Base-by-base conservation (phyloP, 148 eudicot species). In the Amaranthus hypochondriacus region DNA sequence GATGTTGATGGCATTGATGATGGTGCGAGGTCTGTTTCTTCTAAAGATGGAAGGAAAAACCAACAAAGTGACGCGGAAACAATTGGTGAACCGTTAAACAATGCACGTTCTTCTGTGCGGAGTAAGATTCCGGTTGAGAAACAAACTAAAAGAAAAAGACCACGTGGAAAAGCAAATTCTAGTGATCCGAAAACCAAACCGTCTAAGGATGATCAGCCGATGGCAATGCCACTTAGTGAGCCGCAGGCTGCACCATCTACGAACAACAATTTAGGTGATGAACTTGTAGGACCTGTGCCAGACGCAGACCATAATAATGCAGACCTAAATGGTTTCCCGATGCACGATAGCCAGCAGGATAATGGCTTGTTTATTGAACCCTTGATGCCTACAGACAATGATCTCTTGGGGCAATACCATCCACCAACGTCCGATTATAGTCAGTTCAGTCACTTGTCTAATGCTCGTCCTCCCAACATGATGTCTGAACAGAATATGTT, bases 1-100 rank as follows among this genome's bases (percentile, higher is more conserved):
- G 96, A 94, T 72, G 98, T 94, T 73, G 97, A 91, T 73, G 95
- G 87, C 53, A 65, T 80, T 56, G 87, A 83, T 76, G 89, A 91
- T 75, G 84, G 89, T 69, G 75, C 77, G 42, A 85, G 84, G 13
- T 91, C 91, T 12, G 85, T 92, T 21, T 91, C 93, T 39, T 94
- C 97, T 5, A 88, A 88, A 80, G 89, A 86, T 62, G 89, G 73
- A 65, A 78, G 85, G 76, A 84, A 68, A 73, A 77, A 67, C 69
- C 87, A 83, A 71, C 66, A 75, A 21, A 66, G 58, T 60, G 85
- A 81, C 68, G 76, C 69, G 51, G 86, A 84, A 68, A 81, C 85
- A 68, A 51, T 68, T 48, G 83, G 49, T 75, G 75, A 64, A 56
- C 54, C 72, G 6, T 51, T 56, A 44, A 56, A 64, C 18, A 76